These are phyloP conservation scores for Gnomoniopsis sp. DNA, from an alignment of 2,329 filamentous ascomycete species.

Conservation along the genomic window DNA sequence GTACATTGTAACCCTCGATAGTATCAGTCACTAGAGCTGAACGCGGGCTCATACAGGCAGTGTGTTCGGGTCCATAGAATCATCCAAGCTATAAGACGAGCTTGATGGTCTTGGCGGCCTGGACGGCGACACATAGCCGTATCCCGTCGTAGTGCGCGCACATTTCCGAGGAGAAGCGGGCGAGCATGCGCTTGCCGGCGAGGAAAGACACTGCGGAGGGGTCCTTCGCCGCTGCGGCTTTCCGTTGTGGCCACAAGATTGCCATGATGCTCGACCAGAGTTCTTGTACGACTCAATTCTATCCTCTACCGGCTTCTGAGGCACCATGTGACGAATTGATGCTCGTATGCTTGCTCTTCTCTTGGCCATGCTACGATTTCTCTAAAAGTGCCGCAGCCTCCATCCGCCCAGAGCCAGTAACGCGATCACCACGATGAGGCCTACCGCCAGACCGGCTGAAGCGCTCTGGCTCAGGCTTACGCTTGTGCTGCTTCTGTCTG, in stretches of 20 bases:
- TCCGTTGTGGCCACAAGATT: too few relatives aligned
- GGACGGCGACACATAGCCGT: not conserved
- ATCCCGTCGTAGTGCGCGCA: too few relatives aligned
- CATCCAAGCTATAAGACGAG: not conserved
- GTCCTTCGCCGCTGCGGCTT: too few relatives aligned
- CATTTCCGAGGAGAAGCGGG: not conserved
- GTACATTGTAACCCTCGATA: too few relatives aligned
- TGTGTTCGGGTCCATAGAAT: not conserved
- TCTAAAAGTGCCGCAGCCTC: not conserved
- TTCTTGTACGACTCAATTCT: too few relatives aligned
- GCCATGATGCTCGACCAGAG: too few relatives aligned
- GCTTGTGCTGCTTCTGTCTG: not conserved
- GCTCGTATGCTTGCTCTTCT: not conserved
- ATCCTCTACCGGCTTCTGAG: too few relatives aligned
- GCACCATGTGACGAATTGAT: not conserved
- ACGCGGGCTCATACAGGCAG: not conserved
- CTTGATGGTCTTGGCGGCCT: not conserved
- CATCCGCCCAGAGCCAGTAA: not conserved
- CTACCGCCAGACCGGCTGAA: not conserved
- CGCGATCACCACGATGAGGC: not conserved
- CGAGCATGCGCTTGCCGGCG: too few relatives aligned
- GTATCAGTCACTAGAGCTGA: too few relatives aligned
- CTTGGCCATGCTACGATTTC: not conserved
- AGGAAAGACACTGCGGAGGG: too few relatives aligned
- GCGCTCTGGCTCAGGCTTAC: not conserved